Base-by-base conservation (phyloP, 2,329 filamentous ascomycete species). In the Penicillium sp. region DNA sequence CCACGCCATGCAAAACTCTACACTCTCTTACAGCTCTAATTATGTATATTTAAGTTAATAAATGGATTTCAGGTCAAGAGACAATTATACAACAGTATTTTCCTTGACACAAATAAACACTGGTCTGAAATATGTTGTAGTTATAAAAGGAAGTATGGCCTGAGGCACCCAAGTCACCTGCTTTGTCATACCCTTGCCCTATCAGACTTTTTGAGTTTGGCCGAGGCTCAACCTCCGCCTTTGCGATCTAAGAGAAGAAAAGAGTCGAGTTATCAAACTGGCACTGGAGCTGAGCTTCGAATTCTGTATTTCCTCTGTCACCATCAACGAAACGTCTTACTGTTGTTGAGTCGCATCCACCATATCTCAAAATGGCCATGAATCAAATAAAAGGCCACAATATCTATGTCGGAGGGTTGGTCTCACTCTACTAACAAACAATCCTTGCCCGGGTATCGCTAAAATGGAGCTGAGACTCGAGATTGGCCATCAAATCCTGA, bases 361-460 rank as follows among this genome's bases (percentile, higher is more conserved):
- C 13, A 28, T 32, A 37, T 31, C 21, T 29, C 45, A 56, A 26
- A 37, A 70, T 70, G 66, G 64, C 69, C 29, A 66, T 89, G 57
- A 83, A 85, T 64, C 78, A 78, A 62, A 77, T 91, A 45, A 80
- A 82, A 4, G 84, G 84, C 28, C 77, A 81, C 57, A 81, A 87
- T 55, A 75, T 93, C 57, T 90, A 84, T 68, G 83, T 93, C 58
- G 85, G 87, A 71, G 85, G 87, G 87, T 90, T 75, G 48, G 68
- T 69, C 45, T 48, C 43, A 49, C 43, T 39, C 32, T 21, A 33
- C 34, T 40, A 48, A 43, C 38, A 35, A 26, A 10, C 31, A 33
- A 24, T 19, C 12, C 35, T 34, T 46, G 19, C 26, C 15, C 1
- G 7, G 32, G 13, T 43, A 22, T 38, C 10, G 15, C 21, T 40